Evolutionary conservation across 2,329 filamentous ascomycete species (phyloP), one percentile per base, ranked within the genome.

Genomic region (Talaromyces sp.): DNA sequence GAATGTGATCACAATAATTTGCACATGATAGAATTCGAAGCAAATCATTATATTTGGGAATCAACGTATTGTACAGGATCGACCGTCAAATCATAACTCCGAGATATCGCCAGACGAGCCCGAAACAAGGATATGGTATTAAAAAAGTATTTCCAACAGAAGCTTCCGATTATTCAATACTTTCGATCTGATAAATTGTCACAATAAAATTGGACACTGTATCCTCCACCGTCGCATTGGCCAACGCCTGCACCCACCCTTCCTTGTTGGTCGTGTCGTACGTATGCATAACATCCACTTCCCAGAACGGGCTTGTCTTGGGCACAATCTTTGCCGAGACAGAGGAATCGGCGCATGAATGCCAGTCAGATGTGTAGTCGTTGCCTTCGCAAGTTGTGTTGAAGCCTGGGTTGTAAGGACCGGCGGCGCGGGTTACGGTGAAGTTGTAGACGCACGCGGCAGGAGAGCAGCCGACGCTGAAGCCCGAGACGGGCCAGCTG

Each of bases 391-490:
- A 79, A 61, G 69, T 70, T 45, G 77, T 75, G 58, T 71, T 72
- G 70, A 79, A 79, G 22, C 69, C 72, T 7, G 76, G 76, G 4
- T 73, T 74, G 63, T 74, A 74, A 9, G 63, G 17, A 19, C 72
- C 71, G 7, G 63, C 64, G 15, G 68, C 35, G 25, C 73, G 73
- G 33, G 50, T 52, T 57, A 79, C 73, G 63, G 73, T 69, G 69
- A 78, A 79, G 41, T 59, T 65, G 67, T 75, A 78, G 63, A 65
- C 58, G 63, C 75, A 78, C 41, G 72, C 74, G 10, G 72, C 75
- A 1, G 72, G 71, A 3, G 76, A 74, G 68, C 75, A 76, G 67
- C 71, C 69, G 39, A 73, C 66, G 9, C 62, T 65, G 67, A 77
- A 78, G 63, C 73, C 65, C 54, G 73, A 69, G 33, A 74, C 73